phyloP scores from a whole-genome alignment of 192 early-diverging fungal genomes.

The Jimgerdemannia lactiflua region DNA sequence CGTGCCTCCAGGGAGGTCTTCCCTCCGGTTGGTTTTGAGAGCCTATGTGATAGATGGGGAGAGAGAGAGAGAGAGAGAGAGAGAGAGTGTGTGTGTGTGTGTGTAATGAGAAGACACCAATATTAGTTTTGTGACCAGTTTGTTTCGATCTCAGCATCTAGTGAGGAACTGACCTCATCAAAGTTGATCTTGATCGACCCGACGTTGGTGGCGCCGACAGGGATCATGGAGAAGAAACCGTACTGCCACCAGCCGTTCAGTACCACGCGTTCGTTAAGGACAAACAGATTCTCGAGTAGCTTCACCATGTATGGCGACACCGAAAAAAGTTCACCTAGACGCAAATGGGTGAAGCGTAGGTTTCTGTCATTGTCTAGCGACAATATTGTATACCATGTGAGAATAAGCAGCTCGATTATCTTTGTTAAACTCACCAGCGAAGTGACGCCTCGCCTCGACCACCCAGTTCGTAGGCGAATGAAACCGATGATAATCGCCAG shows the following conservation, averaged over 20 bases:
- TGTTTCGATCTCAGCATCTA: not conserved
- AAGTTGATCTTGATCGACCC: slow-evolving; percentile 95
- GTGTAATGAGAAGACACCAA: not conserved
- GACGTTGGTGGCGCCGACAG: slow-evolving; percentile 98
- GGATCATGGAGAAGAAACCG: slow-evolving; percentile 96
- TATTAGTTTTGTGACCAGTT: not conserved
- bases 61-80: not conserved
- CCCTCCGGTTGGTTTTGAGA: slow-evolving; percentile 64
- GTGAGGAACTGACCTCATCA: slow-evolving; percentile 58
- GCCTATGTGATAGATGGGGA: slow-evolving; percentile 21
- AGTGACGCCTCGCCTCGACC: slow-evolving; percentile 85
- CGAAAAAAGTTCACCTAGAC: slow-evolving; percentile 84
- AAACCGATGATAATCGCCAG: slow-evolving; percentile 99
- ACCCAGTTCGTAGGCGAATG: slow-evolving; percentile 97
- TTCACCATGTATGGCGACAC: slow-evolving; percentile 92
- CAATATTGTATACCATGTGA: not conserved
- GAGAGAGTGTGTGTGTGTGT: not conserved
- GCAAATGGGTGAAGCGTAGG: not conserved
- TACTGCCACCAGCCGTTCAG: slow-evolving; percentile 89
- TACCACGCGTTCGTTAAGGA: slow-evolving; percentile 95
- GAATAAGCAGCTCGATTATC: not conserved
- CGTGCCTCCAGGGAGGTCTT: slow-evolving; percentile 62
- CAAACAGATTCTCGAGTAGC: slow-evolving; percentile 86
- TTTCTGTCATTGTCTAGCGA: not conserved
- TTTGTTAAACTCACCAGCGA: slow-evolving; percentile 59